phyloP scores from a whole-genome alignment of 345 rosid species.

The Microcos paniculata region DNA sequence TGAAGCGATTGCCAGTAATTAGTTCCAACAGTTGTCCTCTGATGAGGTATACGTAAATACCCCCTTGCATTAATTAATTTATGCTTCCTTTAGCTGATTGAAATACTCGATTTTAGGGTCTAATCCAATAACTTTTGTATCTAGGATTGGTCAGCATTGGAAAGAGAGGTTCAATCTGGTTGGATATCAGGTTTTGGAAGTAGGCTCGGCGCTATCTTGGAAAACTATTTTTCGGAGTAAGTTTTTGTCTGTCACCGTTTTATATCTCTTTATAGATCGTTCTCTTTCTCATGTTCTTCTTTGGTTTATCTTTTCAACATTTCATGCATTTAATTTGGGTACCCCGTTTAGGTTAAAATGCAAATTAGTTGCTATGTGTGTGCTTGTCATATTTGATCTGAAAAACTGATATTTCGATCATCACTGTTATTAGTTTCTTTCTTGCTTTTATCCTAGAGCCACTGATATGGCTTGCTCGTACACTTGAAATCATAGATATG shows the following conservation, averaged over 20 bases:
- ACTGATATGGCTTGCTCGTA: constrained; percentile 14
- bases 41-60: constrained; percentile 54
- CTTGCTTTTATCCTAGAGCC: constrained; percentile 12
- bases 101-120: constrained; percentile 5
- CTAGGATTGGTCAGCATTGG: constrained; percentile 66
- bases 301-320: too few relatives aligned
- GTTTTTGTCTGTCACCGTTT: constrained; percentile 17
- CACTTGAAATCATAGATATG: constrained; percentile 41
- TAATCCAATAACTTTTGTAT: neutral
- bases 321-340: too few relatives aligned
- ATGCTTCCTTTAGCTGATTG: too few relatives aligned
- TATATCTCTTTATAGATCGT: too few relatives aligned
- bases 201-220: constrained; percentile 56
- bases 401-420: too few relatives aligned
- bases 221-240: constrained; percentile 58
- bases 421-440: too few relatives aligned
- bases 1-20: constrained; percentile 75
- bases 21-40: constrained; percentile 38
- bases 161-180: constrained; percentile 54
- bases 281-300: too few relatives aligned
- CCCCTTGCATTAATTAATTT: too few relatives aligned
- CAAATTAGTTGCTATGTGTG: too few relatives aligned
- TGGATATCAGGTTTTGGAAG: constrained; percentile 61
- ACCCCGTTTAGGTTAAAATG: too few relatives aligned
- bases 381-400: too few relatives aligned